A percentile compares a stretch with the other conserved stretches of the same genome.
Evolutionary conservation across 768 basidiomycete genomes (phyloP).

Genomic region (Trametes punicea): DNA sequence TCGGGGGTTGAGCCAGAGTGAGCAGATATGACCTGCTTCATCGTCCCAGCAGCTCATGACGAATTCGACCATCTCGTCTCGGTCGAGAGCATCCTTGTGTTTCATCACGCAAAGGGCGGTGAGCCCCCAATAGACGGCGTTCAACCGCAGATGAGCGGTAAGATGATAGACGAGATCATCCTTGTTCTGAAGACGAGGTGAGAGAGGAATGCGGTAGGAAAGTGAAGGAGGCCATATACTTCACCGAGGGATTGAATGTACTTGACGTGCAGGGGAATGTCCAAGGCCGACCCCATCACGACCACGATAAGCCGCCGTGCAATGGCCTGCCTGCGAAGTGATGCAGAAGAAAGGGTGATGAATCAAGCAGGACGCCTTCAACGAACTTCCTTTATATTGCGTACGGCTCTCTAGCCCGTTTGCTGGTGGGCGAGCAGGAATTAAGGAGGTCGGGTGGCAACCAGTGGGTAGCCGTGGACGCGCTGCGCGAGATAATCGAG

Average conservation of each 20-base stretch:
- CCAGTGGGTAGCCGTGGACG: too few relatives aligned
- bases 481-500: too few relatives aligned
- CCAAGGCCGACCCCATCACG: conserved; percentile 8
- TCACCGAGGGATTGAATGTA: conserved; percentile 54
- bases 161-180: conserved; percentile 87
- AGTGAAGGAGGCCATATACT: conserved; percentile 27
- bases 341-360: too few relatives aligned
- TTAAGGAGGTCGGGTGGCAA: too few relatives aligned
- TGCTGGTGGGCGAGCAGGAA: too few relatives aligned
- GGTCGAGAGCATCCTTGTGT: conserved; percentile 70
- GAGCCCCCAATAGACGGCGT: conserved; percentile 96
- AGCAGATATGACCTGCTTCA: conserved; percentile 58
- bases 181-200: conserved; percentile 49
- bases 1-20: background rate
- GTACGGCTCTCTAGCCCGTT: too few relatives aligned
- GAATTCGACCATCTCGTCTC: conserved; percentile 82
- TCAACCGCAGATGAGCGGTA: conserved; percentile 90
- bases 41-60: conserved; percentile 97
- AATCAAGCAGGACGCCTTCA: too few relatives aligned
- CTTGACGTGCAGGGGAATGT: conserved; percentile 37
- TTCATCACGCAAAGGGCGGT: conserved; percentile 84
- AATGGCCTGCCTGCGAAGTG: too few relatives aligned
- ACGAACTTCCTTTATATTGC: too few relatives aligned
- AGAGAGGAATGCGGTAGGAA: background rate
- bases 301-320: background rate